phyloP scores from a whole-genome alignment of 192 early-diverging fungal species.

The Linnemannia zychae region DNA sequence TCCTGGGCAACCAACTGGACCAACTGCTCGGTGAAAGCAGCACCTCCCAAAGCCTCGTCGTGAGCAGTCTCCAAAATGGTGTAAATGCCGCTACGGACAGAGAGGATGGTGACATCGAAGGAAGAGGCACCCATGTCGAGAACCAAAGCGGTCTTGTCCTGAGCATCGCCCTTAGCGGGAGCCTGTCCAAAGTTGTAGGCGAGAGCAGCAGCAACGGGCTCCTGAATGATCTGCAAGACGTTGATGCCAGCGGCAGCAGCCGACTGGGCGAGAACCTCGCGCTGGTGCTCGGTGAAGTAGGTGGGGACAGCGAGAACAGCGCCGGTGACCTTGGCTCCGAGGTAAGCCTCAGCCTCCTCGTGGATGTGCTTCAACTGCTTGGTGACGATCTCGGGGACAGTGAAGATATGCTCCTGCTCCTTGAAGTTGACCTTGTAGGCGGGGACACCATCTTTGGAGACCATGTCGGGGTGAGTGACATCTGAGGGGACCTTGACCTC shows the following conservation, averaged over 20 bases:
- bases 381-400: constrained; percentile 80
- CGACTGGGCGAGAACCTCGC: constrained; percentile 73
- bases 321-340: constrained; percentile 83
- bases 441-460: constrained; percentile 67
- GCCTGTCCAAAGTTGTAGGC: constrained; percentile 80
- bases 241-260: constrained; percentile 85
- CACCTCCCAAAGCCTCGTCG: constrained; percentile 85
- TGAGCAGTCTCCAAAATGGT: constrained; percentile 83
- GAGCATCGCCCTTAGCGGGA: constrained; percentile 61
- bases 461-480: constrained; percentile 64
- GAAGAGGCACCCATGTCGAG: constrained; percentile 91
- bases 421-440: constrained; percentile 77
- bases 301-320: constrained; percentile 90
- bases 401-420: constrained; percentile 71
- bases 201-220: constrained; percentile 92
- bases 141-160: constrained; percentile 86
- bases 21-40: constrained; percentile 88
- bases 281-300: constrained; percentile 84
- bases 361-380: constrained; percentile 86
- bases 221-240: constrained; percentile 85
- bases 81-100: constrained; percentile 86
- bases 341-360: constrained; percentile 91
- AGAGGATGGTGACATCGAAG: constrained; percentile 85
- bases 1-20: constrained; percentile 85
- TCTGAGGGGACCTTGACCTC: constrained; percentile 54